phyloP scores from a whole-genome alignment of 805 yeast species.

The Wickerhamiella parazyma region DNA sequence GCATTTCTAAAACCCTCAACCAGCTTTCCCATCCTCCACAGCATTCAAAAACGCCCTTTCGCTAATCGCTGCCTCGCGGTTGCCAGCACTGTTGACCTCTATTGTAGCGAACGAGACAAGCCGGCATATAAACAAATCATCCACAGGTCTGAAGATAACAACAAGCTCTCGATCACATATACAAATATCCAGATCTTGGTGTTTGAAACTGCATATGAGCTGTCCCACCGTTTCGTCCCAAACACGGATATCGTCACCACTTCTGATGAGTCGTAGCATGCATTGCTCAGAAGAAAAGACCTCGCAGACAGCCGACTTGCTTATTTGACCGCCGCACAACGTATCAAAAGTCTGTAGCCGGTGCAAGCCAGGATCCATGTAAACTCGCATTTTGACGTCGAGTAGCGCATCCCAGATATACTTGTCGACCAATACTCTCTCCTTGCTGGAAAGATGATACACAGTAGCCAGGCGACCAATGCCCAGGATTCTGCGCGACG shows the following conservation, averaged over 20 bases:
- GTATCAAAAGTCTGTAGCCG: slow-evolving; percentile 6
- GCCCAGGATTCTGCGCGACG: slow-evolving; percentile 3
- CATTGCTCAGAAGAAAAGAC: slow-evolving; percentile 3
- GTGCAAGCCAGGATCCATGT: slow-evolving; percentile 6
- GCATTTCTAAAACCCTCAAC: too few species aligned
- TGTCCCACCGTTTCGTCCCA: slow-evolving; percentile 11
- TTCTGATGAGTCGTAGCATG: slow-evolving; percentile 3
- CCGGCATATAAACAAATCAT: slow-evolving; percentile 4
- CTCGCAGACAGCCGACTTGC: slow-evolving; percentile 10
- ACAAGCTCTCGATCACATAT: neutral
- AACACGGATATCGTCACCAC: slow-evolving; percentile 3
- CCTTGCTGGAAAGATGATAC: neutral
- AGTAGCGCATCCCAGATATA: slow-evolving; percentile 12
- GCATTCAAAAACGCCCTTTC: neutral
- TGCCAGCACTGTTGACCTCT: neutral
- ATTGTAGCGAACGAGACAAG: slow-evolving; percentile 4
- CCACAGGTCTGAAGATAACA: slow-evolving; percentile 3
- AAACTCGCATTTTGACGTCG: slow-evolving; percentile 7
- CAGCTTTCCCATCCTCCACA: neutral
- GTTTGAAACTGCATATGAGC: slow-evolving; percentile 1
- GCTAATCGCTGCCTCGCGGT: too few species aligned
- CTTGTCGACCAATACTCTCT: neutral
- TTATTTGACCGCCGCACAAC: neutral
- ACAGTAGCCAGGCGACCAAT: neutral
- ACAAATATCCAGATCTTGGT: neutral